These are phyloP conservation scores for Penicillium roqueforti DNA, from an alignment of 495 filamentous ascomycete species.

Conservation along the genomic window DNA sequence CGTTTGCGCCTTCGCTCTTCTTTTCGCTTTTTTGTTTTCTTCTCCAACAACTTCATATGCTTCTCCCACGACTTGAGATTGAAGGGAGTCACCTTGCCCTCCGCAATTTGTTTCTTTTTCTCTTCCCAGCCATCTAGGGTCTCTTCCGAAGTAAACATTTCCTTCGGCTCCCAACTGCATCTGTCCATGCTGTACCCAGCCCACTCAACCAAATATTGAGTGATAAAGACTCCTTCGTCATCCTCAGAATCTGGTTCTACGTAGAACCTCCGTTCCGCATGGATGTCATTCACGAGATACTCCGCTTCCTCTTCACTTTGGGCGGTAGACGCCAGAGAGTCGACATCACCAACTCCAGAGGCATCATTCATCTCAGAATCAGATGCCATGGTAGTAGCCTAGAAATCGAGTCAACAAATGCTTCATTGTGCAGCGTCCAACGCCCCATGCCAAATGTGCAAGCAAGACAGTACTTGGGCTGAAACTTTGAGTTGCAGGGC, in stretches of 20 bases:
- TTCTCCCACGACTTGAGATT: slow-evolving; percentile 46
- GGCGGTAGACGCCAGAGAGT: slow-evolving; percentile 60
- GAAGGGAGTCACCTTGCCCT: slow-evolving; percentile 41
- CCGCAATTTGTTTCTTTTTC: slow-evolving; percentile 42
- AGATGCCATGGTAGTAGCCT: slow-evolving; percentile 5
- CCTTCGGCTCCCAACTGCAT: slow-evolving; percentile 62
- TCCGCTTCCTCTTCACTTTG: slow-evolving; percentile 34
- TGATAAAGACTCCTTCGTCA: neutral
- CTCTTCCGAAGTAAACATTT: slow-evolving; percentile 46
- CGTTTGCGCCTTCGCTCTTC: neutral
- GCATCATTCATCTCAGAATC: slow-evolving; percentile 16
- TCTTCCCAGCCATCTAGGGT: slow-evolving; percentile 51
- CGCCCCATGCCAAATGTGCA: neutral
- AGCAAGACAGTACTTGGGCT: neutral
- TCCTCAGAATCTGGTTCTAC: neutral
- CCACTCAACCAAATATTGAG: slow-evolving; percentile 63
- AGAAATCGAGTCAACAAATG: neutral
- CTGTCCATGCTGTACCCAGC: slow-evolving; percentile 51
- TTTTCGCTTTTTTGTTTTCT: slow-evolving; percentile 21
- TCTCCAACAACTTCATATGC: slow-evolving; percentile 17
- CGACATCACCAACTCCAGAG: slow-evolving; percentile 35
- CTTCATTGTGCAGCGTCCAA: neutral
- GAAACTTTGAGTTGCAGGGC: neutral
- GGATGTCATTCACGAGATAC: slow-evolving; percentile 44
- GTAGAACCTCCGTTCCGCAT: slow-evolving; percentile 40